phyloP scores from a whole-genome alignment of 129 eudicot species.

The Saussurea involucrata region DNA sequence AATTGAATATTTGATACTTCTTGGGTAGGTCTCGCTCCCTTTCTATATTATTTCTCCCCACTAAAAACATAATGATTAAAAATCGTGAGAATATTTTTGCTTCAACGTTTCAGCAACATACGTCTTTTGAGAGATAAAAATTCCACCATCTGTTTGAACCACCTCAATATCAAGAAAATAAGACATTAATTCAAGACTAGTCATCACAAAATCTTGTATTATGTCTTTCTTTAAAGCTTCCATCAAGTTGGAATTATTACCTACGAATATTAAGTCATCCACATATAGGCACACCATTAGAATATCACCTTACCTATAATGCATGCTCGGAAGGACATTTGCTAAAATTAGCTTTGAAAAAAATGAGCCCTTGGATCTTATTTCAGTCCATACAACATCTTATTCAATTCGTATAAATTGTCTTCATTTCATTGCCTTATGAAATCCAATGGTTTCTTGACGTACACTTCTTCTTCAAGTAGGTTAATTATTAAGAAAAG shows the following conservation, averaged over 20 bases:
- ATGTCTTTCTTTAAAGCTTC: no score
- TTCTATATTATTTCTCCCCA: no score
- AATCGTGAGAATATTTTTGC: no score
- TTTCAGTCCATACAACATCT: background rate
- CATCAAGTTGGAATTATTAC: background rate
- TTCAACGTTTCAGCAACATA: no score
- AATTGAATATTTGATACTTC: background rate
- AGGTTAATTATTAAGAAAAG: background rate
- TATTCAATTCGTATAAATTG: background rate
- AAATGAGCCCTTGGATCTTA: background rate
- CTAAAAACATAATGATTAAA: no score
- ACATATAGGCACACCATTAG: background rate
- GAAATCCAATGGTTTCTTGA: background rate
- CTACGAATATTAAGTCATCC: background rate
- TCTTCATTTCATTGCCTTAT: background rate
- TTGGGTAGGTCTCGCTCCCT: no score
- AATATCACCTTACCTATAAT: background rate
- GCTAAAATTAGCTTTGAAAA: background rate
- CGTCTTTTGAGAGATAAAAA: background rate
- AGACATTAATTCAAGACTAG: background rate
- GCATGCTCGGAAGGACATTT: background rate
- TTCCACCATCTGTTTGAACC: background rate
- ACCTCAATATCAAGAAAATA: background rate
- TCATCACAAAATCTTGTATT: conserved; percentile 3
- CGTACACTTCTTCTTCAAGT: background rate